phyloP scores from a whole-genome alignment of 768 basidiomycete genomes.

The Pisolithus tinctorius region DNA sequence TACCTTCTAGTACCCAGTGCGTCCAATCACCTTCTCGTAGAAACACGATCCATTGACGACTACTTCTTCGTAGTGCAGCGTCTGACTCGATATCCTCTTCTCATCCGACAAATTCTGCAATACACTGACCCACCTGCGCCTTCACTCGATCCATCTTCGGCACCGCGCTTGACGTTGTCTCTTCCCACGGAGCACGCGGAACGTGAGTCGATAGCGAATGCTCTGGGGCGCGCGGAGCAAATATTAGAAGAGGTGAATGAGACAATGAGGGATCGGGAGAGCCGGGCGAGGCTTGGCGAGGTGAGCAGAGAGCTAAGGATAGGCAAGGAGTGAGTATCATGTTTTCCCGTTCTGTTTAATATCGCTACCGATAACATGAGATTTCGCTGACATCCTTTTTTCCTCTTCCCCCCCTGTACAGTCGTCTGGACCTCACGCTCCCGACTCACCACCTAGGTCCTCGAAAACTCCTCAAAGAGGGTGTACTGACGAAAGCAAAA shows the following conservation, averaged over 20 bases:
- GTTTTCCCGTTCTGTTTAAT: background rate
- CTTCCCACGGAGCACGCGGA: conserved; percentile 36
- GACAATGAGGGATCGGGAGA: too few species aligned
- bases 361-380: too few species aligned
- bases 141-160: background rate
- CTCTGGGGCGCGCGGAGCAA: conserved; percentile 44
- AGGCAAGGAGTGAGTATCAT: too few species aligned
- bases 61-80: conserved; percentile 70
- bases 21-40: background rate
- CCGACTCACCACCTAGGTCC: conserved; percentile 81
- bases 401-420: conserved; percentile 13
- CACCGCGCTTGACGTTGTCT: background rate
- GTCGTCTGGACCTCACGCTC: conserved; percentile 83
- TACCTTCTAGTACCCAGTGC: too few species aligned
- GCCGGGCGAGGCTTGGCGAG: too few species aligned
- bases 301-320: too few species aligned
- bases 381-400: too few species aligned
- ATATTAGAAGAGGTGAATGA: too few species aligned
- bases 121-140: conserved; percentile 59
- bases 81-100: conserved; percentile 87
- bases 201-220: conserved; percentile 42
- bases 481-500: conserved; percentile 71
- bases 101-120: conserved; percentile 78
- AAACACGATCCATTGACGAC: background rate
- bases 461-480: conserved; percentile 74